A percentile compares a stretch with the other conserved stretches of the same genome.
phyloP scores from a whole-genome alignment of 768 basidiomycete genomes.

The Lentinula lateritia region DNA sequence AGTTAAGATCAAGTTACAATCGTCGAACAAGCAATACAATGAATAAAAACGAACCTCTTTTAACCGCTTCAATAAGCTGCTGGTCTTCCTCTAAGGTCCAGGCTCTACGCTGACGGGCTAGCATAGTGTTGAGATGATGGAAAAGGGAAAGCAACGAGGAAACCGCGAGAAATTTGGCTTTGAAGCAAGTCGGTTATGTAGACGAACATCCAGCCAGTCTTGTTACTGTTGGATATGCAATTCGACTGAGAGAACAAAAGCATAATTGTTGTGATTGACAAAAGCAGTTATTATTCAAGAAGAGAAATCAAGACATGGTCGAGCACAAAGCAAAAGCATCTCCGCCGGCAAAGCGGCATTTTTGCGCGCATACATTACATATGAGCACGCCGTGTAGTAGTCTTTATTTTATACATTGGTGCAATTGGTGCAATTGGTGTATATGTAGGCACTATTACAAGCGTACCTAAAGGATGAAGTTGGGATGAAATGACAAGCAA shows the following conservation, averaged over 20 bases:
- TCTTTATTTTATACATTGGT: background rate
- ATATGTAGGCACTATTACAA: background rate
- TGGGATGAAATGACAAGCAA: no score
- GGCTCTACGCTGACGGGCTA: background rate
- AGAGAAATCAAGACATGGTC: background rate
- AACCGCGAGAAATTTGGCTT: background rate
- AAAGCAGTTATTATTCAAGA: background rate
- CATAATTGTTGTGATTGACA: background rate
- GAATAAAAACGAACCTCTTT: background rate
- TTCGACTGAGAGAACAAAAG: background rate
- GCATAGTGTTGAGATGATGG: background rate
- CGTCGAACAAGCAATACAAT: background rate
- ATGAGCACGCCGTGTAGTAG: background rate
- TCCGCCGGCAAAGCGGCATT: background rate
- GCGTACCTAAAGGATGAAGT: no score
- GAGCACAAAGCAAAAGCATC: background rate
- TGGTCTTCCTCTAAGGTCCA: slow-evolving; percentile 8
- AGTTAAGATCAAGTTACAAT: background rate
- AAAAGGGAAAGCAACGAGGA: background rate
- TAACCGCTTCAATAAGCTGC: slow-evolving; percentile 7
- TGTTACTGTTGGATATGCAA: background rate
- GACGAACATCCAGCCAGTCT: background rate
- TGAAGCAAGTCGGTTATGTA: background rate
- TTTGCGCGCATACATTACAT: background rate
- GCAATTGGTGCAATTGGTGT: no score